Conservation (phyloP, 2,329 filamentous ascomycete species). For the Aspergillus sp. region DNA sequence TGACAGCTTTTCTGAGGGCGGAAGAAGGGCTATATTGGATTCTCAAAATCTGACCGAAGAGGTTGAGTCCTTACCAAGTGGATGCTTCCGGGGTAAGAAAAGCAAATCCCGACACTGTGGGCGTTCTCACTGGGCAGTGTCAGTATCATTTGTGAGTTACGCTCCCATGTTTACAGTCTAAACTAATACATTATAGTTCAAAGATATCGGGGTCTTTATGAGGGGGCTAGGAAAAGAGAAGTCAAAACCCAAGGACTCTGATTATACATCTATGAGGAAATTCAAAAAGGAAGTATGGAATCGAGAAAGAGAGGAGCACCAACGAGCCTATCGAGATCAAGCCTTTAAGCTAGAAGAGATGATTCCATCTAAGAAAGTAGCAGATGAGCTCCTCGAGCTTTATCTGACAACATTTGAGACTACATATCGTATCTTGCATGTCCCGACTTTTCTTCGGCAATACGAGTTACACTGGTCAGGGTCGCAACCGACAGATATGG, state of each 20-base stretch:
- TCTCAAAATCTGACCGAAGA: conserved; percentile 18
- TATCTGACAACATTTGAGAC: conserved; percentile 57
- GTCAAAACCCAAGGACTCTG: conserved; percentile 13
- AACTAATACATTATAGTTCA: conserved; percentile 14
- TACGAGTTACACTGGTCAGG: conserved; percentile 53
- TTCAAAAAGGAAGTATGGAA: conserved; percentile 24
- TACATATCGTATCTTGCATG: conserved; percentile 53
- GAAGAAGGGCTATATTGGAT: conserved; percentile 1
- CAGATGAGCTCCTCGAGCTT: conserved; percentile 48
- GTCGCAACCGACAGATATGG: conserved; percentile 33
- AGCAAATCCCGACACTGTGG: conserved; percentile 25
- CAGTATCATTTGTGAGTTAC: conserved; percentile 25
- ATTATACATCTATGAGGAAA: conserved; percentile 22
- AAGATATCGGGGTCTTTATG: conserved; percentile 23
- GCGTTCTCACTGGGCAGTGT: conserved; percentile 24
- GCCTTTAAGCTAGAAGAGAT: conserved; percentile 26
- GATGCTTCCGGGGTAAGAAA: conserved; percentile 27
- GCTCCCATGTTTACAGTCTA: too few relatives aligned
- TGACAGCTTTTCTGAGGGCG: conserved; percentile 7
- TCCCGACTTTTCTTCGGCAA: conserved; percentile 52
- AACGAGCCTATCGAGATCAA: conserved; percentile 24
- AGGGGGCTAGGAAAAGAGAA: conserved; percentile 11
- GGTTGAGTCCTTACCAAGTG: conserved; percentile 21
- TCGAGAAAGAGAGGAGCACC: conserved; percentile 23
- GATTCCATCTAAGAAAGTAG: conserved; percentile 42